Base-by-base conservation (phyloP, 148 eudicot species). In the Fallopia convolvulus region DNA sequence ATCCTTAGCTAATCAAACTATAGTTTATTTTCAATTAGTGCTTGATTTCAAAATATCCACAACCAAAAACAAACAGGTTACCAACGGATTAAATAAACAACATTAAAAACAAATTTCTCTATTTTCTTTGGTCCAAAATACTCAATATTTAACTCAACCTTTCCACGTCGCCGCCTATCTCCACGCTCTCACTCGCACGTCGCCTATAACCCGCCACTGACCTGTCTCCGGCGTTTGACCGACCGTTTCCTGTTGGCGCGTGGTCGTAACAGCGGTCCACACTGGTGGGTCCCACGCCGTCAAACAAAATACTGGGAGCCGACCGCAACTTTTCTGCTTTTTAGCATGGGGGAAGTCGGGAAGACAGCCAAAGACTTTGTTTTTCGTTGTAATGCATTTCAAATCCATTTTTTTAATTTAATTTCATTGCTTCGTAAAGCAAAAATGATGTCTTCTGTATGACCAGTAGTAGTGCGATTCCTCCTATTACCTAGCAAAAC, bases 261-360 rank as follows among this genome's bases (percentile, higher is more conserved):
- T 63, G 70, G 30, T 2, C 3, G 2, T 30, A 63, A 63, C 0
- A 10, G 5, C 58, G 72, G 74, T 73, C 53, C 78, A 17, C 60
- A 46, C 58, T 56, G 15, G 18, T 46, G 52, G 68, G 77, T 71
- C 63, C 44, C 81, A 76, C 52, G 55, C 65, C 50, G 77, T 74
- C 80, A 48, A 81, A 48, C 42, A 70, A 70, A 76, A 68, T 52
- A 75, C 74, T 76, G 72, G 72, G 73, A 71, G 52, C 80, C 83
- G 83, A 81, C 83, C 79, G 20, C 41, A 65, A 58, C 65, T 72
- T 8, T 77, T 77, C 77, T 71, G 79, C 82, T 80, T 80, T 81
- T 44, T 75, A 36, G 79, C 53, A 72, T 76, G 76, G 83, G 61
- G 56, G 50, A 68, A 66, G 41, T 33, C 72, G 39, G 65, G 72